Evolutionary conservation across 352 stramenopile genomes (phyloP), one percentile per base, ranked within the genome.

Genomic region (Detonula confervacea): DNA sequence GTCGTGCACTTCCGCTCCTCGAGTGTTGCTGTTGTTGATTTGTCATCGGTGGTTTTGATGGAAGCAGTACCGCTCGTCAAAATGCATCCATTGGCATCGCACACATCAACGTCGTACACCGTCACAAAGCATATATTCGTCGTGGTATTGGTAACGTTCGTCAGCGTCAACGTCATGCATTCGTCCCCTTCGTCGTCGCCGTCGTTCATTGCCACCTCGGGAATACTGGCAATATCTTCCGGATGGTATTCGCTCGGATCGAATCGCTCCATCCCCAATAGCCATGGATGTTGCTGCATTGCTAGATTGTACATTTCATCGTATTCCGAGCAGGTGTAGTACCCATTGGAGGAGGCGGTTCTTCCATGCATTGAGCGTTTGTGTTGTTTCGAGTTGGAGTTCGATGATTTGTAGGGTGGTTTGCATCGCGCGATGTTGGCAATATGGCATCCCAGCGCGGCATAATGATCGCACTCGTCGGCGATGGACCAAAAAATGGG

Each of bases 1-100:
- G 87, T 93, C 2, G 83, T 80, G 56, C 85, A 91, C 42, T 77
- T 73, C 64, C 74, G 42, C 35, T 68, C 42, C 24, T 18, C n/a
- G n/a, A n/a, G n/a, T n/a, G n/a, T 51, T 14, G 44, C 63, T 7
- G 25, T 44, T 9, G 39, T 30, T 47, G 33, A 8, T 49, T 16
- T 1, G n/a, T 24, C 47, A 49, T 8, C 57, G 1, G 22, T 22
- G 24, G 44, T 56, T 24, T 47, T 73, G 27, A 11, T 73, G 54
- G 37, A 69, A 18, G 57, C 56, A 24, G 24, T 63, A 57, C 76
- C 69, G 25, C 37, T 75, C 35, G 39, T 42, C 9, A 84, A 56
- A 18, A 62, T 49, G n/a, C 61, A 65, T n/a, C 69, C 76, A 24
- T 76, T 25, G 2, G 16, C 47, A 27, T 63, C 76, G 24, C 62